A percentile compares a stretch with the other conserved stretches of the same genome.
Evolutionary conservation across 768 basidiomycete species (phyloP).

Genomic region (Psilocybe azurescens): DNA sequence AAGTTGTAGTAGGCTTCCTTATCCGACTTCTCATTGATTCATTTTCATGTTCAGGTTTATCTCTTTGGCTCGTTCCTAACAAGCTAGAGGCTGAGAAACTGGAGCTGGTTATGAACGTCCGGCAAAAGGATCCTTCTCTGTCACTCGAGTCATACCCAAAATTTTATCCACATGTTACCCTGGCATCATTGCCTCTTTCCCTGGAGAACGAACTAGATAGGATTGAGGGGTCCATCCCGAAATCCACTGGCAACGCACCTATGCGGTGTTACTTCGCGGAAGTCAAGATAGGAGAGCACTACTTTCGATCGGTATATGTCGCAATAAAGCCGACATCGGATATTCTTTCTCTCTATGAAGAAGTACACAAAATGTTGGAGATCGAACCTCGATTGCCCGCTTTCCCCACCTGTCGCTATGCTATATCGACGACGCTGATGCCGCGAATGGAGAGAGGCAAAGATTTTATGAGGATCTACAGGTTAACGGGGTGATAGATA

Average conservation of each 20-base stretch:
- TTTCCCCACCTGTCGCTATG: constrained; percentile 75
- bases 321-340: constrained; percentile 49
- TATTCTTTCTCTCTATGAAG: constrained; percentile 52
- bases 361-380: constrained; percentile 44
- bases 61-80: constrained; percentile 76
- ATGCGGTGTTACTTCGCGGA: constrained; percentile 55
- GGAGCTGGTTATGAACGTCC: constrained; percentile 48
- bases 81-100: constrained; percentile 48
- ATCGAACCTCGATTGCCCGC: constrained; percentile 55
- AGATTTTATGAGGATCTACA: constrained; percentile 49
- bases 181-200: constrained; percentile 47
- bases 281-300: constrained; percentile 63
- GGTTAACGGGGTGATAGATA: constrained; percentile 36
- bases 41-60: constrained; percentile 45
- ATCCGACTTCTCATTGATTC: not conserved
- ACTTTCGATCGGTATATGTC: constrained; percentile 75
- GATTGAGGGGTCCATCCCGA: constrained; percentile 24
- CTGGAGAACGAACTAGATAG: constrained; percentile 30
- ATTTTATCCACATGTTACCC: constrained; percentile 76
- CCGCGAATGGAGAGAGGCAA: constrained; percentile 52
- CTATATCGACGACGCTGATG: constrained; percentile 75
- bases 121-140: constrained; percentile 28
- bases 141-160: constrained; percentile 54
- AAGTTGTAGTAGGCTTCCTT: too few species aligned
- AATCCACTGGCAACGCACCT: constrained; percentile 28